Percentiles rank a stretch among this genome's conserved stretches.
Evolutionary conservation across 1,284 basidiomycete genomes (phyloP).

Genomic region (Naganishia sp.): DNA sequence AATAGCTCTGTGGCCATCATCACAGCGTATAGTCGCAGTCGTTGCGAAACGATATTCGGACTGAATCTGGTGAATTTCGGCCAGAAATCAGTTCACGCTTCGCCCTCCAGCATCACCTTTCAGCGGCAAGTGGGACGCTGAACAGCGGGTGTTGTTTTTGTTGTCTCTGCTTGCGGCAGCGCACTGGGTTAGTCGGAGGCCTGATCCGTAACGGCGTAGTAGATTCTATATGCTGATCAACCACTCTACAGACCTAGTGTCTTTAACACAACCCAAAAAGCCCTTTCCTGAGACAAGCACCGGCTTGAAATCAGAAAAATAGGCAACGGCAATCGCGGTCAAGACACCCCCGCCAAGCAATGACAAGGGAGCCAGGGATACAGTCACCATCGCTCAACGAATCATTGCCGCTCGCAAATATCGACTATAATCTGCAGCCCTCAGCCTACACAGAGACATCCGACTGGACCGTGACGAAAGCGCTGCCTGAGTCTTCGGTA

Average conservation of each 20-base stretch:
- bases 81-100: too few relatives aligned
- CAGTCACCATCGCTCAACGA: conserved; percentile 1
- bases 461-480: conserved; percentile 24
- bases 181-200: background rate
- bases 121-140: too few relatives aligned
- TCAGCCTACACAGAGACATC: background rate
- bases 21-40: too few relatives aligned
- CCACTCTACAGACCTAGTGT: background rate
- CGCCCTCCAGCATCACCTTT: too few relatives aligned
- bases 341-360: conserved; percentile 7
- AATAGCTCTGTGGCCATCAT: too few relatives aligned
- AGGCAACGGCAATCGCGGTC: too few relatives aligned
- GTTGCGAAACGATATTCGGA: too few relatives aligned
- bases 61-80: too few relatives aligned
- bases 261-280: background rate
- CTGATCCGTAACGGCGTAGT: background rate
- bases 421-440: conserved; percentile 19
- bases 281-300: background rate
- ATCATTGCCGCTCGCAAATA: conserved; percentile 14
- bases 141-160: conserved; percentile 25
- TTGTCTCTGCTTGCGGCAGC: background rate
- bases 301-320: too few relatives aligned
- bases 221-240: background rate
- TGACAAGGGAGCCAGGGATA: conserved; percentile 14
- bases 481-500: background rate